Evolutionary conservation across 2,329 filamentous ascomycete species (phyloP).

Genomic region (Fusarium torreyae): DNA sequence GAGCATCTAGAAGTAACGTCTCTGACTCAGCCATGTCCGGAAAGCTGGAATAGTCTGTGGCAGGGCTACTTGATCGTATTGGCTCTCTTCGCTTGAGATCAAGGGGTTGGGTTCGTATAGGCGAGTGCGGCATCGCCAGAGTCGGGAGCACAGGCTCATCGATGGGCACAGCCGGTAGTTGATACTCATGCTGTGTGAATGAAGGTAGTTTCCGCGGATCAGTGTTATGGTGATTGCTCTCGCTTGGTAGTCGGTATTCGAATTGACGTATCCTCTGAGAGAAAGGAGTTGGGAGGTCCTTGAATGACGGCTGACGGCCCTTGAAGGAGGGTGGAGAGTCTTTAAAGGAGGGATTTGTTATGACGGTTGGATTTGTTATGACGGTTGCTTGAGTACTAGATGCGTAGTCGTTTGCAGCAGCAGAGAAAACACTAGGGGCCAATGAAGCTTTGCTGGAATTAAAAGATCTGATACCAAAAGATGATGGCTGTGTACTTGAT

Average conservation of each 20-base stretch:
- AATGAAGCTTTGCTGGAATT: constrained; percentile 55
- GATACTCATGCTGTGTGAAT: constrained; percentile 9
- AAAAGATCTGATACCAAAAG: constrained; percentile 45
- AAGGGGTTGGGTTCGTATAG: constrained; percentile 6
- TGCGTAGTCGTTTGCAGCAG: constrained; percentile 36
- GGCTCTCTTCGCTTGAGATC: constrained; percentile 7
- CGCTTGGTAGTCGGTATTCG: constrained; percentile 15
- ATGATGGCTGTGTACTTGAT: constrained; percentile 28
- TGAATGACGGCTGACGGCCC: neutral
- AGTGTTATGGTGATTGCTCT: neutral
- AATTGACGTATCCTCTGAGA: constrained; percentile 30
- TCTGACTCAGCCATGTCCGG: constrained; percentile 37
- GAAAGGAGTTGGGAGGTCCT: constrained; percentile 1
- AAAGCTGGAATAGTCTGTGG: constrained; percentile 39
- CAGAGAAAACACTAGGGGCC: constrained; percentile 55
- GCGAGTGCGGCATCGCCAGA: neutral
- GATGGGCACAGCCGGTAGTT: constrained; percentile 25
- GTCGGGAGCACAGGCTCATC: constrained; percentile 34
- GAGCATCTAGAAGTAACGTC: constrained; percentile 6
- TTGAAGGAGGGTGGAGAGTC: constrained; percentile 5
- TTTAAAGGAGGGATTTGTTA: constrained; percentile 29
- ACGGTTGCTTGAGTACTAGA: constrained; percentile 55
- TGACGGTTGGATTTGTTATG: constrained; percentile 49
- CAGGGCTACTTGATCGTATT: constrained; percentile 27
- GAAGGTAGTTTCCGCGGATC: neutral